Base-by-base conservation (phyloP, 257 asterid species). In the Haberlea rhodopensis region DNA sequence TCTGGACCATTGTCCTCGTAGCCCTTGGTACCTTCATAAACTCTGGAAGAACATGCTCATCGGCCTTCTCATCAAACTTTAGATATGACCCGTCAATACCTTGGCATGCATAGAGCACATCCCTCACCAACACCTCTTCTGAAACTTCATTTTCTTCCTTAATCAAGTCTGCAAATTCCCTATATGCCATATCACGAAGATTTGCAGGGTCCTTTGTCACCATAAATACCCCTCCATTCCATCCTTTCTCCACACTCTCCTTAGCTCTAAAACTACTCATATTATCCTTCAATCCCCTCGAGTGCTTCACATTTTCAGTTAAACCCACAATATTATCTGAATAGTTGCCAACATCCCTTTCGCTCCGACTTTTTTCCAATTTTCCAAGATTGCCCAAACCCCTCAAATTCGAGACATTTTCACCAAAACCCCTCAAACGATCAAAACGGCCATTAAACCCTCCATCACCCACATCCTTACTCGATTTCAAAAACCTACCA, bases 71-170 rank as follows among this genome's bases (percentile, higher is more conserved):
- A 51, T 90, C 95, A 72, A 81, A 94, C 72, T 83, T 94, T 63
- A 86, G 80, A 60, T 76, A 85, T 80, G 73, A 84, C 21, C 99
- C 99, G 52, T 94, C 95, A 25, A 94, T 90, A 65, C 99, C 99
- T 75, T 94, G 99, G 75, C 96, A 87, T 15, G 95, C 88, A 80
- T 94, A 94, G 68, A 94, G 53, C 72, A 94, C 87, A 83, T 94
- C 99, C 77, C 97, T 83, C 68, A 94, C 97, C 79, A 94, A 77
- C 60, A 78, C 86, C 72, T 80, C 91, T 77, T 94, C 99, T 0
- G 95, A 62, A 10, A 86, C 92, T 81, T 86, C 97, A 68, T 84
- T 90, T 73, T 94, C 95, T 49, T 94, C 97, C 85, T 87, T 90
- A 56, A 84, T 53, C 68, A 94, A 80, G 25, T 64, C 82, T 2